A percentile compares a stretch with the other conserved stretches of the same genome.
Conservation (phyloP, 2,329 filamentous ascomycete genomes). For the Neofusicoccum cordaticola region DNA sequence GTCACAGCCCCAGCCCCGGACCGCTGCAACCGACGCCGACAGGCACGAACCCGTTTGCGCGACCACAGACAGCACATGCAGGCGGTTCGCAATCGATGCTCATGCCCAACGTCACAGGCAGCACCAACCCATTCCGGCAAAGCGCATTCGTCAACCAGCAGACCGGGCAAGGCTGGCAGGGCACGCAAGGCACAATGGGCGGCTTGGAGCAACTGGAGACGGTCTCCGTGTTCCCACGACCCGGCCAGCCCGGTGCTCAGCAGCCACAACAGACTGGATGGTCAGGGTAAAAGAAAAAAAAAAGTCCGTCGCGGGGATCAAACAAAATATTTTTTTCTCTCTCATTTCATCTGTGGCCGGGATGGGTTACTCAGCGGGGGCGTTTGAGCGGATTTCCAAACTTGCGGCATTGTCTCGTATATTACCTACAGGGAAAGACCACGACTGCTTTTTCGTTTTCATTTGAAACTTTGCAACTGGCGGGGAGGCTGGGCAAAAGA, state of each 20-base stretch:
- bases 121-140: conserved; percentile 92
- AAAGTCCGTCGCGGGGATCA: not conserved
- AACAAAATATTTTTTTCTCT: not conserved
- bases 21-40: conserved; percentile 59
- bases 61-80: conserved; percentile 37
- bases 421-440: not conserved
- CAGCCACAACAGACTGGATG: conserved; percentile 15
- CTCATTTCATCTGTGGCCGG: not conserved
- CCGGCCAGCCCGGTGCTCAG: conserved; percentile 4
- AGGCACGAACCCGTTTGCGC: conserved; percentile 70
- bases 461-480: not conserved
- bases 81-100: conserved; percentile 30
- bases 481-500: not conserved
- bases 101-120: conserved; percentile 76
- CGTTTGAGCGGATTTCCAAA: not conserved
- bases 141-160: conserved; percentile 84
- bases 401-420: not conserved
- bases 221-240: conserved; percentile 77
- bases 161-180: conserved; percentile 87
- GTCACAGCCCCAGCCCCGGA: conserved; percentile 22
- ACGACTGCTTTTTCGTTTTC: not conserved
- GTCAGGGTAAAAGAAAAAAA: not conserved
- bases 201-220: conserved; percentile 76
- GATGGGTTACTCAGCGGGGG: conserved; percentile 13
- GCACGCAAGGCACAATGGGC: conserved; percentile 75